These are phyloP conservation scores for Centella asiatica DNA, from an alignment of 129 eudicot genomes.

Conservation along the genomic window DNA sequence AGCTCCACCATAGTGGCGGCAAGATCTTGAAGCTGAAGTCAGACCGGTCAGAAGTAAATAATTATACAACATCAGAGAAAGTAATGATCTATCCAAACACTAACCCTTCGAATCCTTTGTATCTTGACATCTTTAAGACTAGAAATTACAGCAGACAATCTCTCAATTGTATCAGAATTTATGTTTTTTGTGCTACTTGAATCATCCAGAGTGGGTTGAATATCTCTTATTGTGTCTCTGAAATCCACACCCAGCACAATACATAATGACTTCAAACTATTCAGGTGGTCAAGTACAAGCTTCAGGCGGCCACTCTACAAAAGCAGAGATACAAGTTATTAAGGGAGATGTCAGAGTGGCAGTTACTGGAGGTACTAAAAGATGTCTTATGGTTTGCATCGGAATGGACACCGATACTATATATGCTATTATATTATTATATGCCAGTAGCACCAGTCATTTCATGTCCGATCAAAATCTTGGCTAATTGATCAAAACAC, in stretches of 20 bases:
- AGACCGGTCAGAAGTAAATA: slow-evolving; percentile 6
- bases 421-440: too few relatives aligned
- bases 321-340: background rate
- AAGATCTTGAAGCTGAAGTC: slow-evolving; percentile 74
- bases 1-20: slow-evolving; percentile 65
- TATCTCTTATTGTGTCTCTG: slow-evolving; percentile 25
- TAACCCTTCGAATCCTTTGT: slow-evolving; percentile 53
- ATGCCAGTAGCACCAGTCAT: too few relatives aligned
- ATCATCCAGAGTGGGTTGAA: slow-evolving; percentile 49
- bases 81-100: background rate
- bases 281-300: slow-evolving; percentile 43
- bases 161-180: slow-evolving; percentile 35
- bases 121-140: slow-evolving; percentile 40
- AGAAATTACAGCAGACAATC: slow-evolving; percentile 30
- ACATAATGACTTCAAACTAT: slow-evolving; percentile 35
- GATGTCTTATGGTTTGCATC: too few relatives aligned
- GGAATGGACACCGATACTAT: too few relatives aligned
- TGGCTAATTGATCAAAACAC: too few relatives aligned
- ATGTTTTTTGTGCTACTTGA: slow-evolving; percentile 33
- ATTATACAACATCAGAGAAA: background rate
- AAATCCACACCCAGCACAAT: slow-evolving; percentile 63
- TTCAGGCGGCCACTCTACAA: slow-evolving; percentile 53
- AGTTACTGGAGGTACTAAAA: background rate
- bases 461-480: too few relatives aligned
- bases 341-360: background rate